Evolutionary conservation across 352 stramenopile genomes (phyloP), one percentile per base, ranked within the genome.

Genomic region (Phytophthora gonapodyides): DNA sequence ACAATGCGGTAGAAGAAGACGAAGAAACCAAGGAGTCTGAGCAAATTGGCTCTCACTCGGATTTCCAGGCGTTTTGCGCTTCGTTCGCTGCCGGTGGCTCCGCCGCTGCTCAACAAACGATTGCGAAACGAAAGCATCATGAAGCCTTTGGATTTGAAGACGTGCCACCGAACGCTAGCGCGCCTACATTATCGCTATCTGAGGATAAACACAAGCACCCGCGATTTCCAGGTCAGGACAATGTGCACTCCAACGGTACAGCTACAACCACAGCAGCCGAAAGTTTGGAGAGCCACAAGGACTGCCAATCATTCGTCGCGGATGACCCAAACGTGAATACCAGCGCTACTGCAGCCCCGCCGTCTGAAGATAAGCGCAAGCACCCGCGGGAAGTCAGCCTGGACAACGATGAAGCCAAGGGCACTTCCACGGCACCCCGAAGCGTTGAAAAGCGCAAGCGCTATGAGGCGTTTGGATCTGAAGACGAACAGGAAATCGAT

Each of bases 51-150:
- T 24, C 31, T 16, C 36, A 46, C 11, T 47, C 64, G 16, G 57
- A 65, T 58, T 77, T 77, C 41, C 47, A 71, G 30, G 57, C 52
- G 34, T 77, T 74, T 63, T 77, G 69, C 27, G 56, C 56, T 45
- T 69, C 65, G n/a, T 77, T 77, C 58, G 69, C 43, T 50, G 19
- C 33, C 15, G 69, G 69, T 38, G 56, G 61, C 17, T 67, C 64
- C 57, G 52, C 51, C 35, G 56, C 56, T 53, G 69, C 64, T 24
- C 38, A 53, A 52, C 46, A 53, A 55, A 43, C 48, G 48, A 12
- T 35, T 17, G 42, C 56, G 12, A 76, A 76, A 42, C 50, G 58
- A 33, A 76, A 73, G 19, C 43, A 73, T 35, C 31, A 60, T 15
- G 45, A 70, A 61, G 58, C 76, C 2, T 76, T 76, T 59, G 56